phyloP scores from a whole-genome alignment of 2,329 filamentous ascomycete genomes.

The Pseudogymnoascus sp. region DNA sequence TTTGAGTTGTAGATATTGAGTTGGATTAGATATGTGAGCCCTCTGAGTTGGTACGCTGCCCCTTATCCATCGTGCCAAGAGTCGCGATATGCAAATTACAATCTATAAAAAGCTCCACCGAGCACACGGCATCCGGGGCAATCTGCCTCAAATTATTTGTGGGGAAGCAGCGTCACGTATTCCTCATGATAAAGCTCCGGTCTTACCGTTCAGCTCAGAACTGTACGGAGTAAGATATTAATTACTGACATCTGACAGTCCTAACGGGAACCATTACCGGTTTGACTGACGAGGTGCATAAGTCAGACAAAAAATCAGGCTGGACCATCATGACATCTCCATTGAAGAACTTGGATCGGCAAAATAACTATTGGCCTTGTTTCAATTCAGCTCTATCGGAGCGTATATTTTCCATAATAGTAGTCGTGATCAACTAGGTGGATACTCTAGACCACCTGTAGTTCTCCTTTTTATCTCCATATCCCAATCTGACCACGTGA shows the following conservation, averaged over 20 bases:
- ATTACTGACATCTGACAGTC: constrained; percentile 8
- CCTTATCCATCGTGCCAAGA: constrained; percentile 8
- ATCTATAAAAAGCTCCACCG: constrained; percentile 8
- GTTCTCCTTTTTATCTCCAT: background rate
- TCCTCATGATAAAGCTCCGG: background rate
- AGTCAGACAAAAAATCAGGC: background rate
- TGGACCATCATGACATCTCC: background rate
- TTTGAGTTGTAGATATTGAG: constrained; percentile 2
- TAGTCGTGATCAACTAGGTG: background rate
- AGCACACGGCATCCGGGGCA: constrained; percentile 6
- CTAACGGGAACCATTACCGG: background rate
- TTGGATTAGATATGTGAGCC: constrained; percentile 9
- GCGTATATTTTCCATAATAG: background rate
- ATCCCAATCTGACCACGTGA: constrained; percentile 3
- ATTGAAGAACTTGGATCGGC: background rate
- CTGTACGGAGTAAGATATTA: background rate
- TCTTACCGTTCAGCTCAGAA: constrained; percentile 1
- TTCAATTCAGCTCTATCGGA: background rate
- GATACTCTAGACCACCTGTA: background rate
- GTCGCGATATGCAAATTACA: constrained; percentile 9
- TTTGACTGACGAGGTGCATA: background rate
- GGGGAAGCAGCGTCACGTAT: constrained; percentile 4
- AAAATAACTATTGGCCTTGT: background rate
- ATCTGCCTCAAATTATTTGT: constrained; percentile 8
- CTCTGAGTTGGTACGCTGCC: background rate